Base-by-base conservation (phyloP, 805 yeast genomes). In the Alloascoidea hylecoeti region DNA sequence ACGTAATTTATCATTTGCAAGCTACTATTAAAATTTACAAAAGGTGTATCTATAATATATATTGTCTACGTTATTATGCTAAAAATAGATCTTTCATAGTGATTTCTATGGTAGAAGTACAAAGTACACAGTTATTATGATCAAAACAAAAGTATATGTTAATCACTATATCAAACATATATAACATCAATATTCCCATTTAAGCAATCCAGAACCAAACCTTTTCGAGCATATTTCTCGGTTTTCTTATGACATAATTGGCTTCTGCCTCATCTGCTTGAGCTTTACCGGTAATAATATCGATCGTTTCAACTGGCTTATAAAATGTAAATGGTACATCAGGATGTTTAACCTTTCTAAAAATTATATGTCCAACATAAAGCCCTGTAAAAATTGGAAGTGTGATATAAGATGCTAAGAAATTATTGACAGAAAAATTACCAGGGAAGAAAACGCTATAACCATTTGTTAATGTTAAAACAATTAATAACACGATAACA, bases 321-420 rank as follows among this genome's bases (percentile, higher is more conserved):
- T 64, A 72, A n/a, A n/a, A n/a, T n/a, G n/a, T n/a, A n/a, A n/a
- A n/a, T n/a, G n/a, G n/a, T n/a, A n/a, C n/a, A n/a, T n/a, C n/a
- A n/a, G n/a, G n/a, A n/a, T n/a, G n/a, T n/a, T n/a, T n/a, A 36
- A 47, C 45, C 34, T 49, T 55, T n/a, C n/a, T n/a, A n/a, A n/a
- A n/a, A 3, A 64, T 4, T 47, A 71, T 70, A 56, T 78, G 85
- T 4, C 75, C 81, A 34, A 68, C 43, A 53, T 72, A 78, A 34
- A 79, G 57, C 3, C 57, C 57, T 2, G 69, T 42, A 44, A 73
- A 64, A 41, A 71, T 63, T 27, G 79, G 82, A 36, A 79, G 50
- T 0, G 85, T 78, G 42, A 79, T 63, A 55, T 79, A 79, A 5
- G 86, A 79, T 19, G 86, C 86, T 37, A 79, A 57, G 47, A 79